These are phyloP conservation scores for Medicago ruthenica DNA, from an alignment of 306 rosid species.

Conservation along the genomic window DNA sequence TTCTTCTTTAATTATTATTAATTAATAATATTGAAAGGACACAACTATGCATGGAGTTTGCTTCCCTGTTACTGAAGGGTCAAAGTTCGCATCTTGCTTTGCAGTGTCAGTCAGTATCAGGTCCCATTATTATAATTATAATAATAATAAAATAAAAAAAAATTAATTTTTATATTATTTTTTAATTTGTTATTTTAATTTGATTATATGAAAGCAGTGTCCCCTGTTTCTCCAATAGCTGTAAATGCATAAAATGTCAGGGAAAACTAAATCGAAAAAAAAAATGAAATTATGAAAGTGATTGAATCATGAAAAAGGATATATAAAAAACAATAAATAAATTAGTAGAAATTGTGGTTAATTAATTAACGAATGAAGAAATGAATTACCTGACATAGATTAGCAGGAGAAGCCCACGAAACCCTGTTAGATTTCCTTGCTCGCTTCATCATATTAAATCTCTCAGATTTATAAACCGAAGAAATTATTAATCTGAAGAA, in stretches of 20 bases:
- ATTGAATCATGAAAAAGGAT: neutral
- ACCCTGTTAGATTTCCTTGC: conserved; percentile 67
- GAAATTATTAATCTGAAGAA: too few species aligned
- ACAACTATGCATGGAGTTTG: neutral
- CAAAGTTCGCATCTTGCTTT: neutral
- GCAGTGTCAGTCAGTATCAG: neutral
- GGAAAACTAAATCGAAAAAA: neutral
- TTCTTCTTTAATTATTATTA: neutral
- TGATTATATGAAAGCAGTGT: neutral
- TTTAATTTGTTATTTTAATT: neutral
- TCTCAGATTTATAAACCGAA: too few species aligned
- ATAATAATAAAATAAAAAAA: neutral
- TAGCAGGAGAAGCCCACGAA: conserved; percentile 75
- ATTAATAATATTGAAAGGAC: neutral
- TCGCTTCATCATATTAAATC: conserved; percentile 74
- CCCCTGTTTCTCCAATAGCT: conserved; percentile 32
- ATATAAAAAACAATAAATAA: too few species aligned
- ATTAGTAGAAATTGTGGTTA: neutral
- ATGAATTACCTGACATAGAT: conserved; percentile 83
- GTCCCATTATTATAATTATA: neutral
- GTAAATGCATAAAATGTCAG: conserved; percentile 31
- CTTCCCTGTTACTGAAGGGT: neutral
- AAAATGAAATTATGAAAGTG: neutral
- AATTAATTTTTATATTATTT: neutral
- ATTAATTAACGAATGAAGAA: conserved; percentile 18